Percentiles rank a stretch among this genome's conserved stretches.
phyloP scores from a whole-genome alignment of 352 stramenopile species.

The Thalassiosira exigua region DNA sequence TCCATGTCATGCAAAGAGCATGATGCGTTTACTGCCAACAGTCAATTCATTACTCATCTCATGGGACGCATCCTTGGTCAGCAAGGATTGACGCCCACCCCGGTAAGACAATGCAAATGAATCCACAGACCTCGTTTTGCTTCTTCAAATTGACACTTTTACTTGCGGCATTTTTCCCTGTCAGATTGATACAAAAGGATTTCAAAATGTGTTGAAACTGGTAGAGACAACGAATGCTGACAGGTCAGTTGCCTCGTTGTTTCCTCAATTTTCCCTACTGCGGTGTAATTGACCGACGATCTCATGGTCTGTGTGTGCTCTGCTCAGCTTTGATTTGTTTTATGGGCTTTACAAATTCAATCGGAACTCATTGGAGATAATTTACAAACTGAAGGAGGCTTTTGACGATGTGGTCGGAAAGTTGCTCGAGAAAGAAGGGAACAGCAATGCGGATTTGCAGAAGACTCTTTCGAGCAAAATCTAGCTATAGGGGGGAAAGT shows the following conservation, averaged over 20 bases:
- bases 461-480: too few relatives aligned
- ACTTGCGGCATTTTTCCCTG: too few relatives aligned
- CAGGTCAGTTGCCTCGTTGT: too few relatives aligned
- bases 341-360: slow-evolving; percentile 98
- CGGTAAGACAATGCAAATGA: slow-evolving; percentile 31
- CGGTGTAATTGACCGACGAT: too few relatives aligned
- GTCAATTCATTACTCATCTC: slow-evolving; percentile 98
- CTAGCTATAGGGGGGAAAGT: too few relatives aligned
- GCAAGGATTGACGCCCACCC: slow-evolving; percentile 82
- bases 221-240: slow-evolving; percentile 97
- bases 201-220: slow-evolving; percentile 95
- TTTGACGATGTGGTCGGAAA: slow-evolving; percentile 83
- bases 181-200: slow-evolving; percentile 95
- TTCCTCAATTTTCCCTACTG: too few relatives aligned
- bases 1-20: slow-evolving; percentile 95
- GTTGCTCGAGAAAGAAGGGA: slow-evolving; percentile 72
- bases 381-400: slow-evolving; percentile 74
- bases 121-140: too few relatives aligned
- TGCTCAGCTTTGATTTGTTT: slow-evolving; percentile 98
- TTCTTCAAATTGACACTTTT: too few relatives aligned
- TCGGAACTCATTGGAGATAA: slow-evolving; percentile 67
- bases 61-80: slow-evolving; percentile 95
- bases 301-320: too few relatives aligned
- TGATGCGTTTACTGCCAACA: slow-evolving; percentile 95
- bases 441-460: slow-evolving; percentile 42